phyloP scores from a whole-genome alignment of 768 basidiomycete genomes.

The Mycena chlorophos region DNA sequence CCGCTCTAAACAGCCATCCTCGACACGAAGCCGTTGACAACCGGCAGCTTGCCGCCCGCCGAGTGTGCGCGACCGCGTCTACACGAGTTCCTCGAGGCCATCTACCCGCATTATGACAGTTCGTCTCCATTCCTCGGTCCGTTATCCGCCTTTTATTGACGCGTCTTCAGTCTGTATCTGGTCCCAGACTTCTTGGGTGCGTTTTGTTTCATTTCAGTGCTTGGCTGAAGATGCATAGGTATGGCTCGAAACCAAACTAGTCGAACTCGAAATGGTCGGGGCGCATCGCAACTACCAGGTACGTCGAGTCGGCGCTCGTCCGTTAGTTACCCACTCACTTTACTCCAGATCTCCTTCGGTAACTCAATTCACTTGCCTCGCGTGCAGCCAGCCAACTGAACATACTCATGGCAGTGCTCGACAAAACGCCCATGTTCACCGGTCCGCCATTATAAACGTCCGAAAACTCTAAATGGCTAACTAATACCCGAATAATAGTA shows the following conservation, averaged over 20 bases:
- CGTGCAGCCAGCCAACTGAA: background rate
- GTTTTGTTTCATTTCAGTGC: too few relatives aligned
- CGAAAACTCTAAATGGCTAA: too few relatives aligned
- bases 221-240: too few relatives aligned
- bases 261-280: slow-evolving; percentile 84
- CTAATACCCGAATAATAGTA: too few relatives aligned
- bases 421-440: slow-evolving; percentile 90
- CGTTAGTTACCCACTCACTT: background rate
- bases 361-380: slow-evolving; percentile 10
- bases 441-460: too few relatives aligned
- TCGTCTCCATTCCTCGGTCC: slow-evolving; percentile 20
- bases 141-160: background rate
- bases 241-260: slow-evolving; percentile 85
- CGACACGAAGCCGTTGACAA: slow-evolving; percentile 83
- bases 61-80: slow-evolving; percentile 84
- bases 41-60: slow-evolving; percentile 71
- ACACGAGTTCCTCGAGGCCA: slow-evolving; percentile 78
- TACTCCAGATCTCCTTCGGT: slow-evolving; percentile 66
- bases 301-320: slow-evolving; percentile 11
- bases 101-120: slow-evolving; percentile 85
- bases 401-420: slow-evolving; percentile 54
- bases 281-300: slow-evolving; percentile 71
- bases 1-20: slow-evolving; percentile 57
- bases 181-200: slow-evolving; percentile 89
- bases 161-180: slow-evolving; percentile 70